phyloP scores from a whole-genome alignment of 495 filamentous ascomycete genomes.

The Penicillium goetzii region DNA sequence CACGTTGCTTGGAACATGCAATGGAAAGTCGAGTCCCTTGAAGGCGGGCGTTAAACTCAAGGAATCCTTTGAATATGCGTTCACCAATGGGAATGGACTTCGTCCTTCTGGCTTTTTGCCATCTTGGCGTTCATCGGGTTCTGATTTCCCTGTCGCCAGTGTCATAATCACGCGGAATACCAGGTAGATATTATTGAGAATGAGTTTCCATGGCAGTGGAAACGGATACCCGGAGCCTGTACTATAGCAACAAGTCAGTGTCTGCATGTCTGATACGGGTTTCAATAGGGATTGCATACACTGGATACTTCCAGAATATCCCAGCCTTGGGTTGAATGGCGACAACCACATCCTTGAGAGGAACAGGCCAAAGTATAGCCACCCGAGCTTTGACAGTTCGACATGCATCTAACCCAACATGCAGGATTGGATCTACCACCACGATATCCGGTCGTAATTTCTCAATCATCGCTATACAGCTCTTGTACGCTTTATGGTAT shows the following conservation, averaged over 20 bases:
- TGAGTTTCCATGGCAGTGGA: conserved; percentile 46
- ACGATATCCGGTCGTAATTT: conserved; percentile 46
- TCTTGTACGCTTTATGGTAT: conserved; percentile 52
- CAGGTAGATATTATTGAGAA: conserved; percentile 45
- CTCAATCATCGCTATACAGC: conserved; percentile 47
- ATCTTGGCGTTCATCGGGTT: conserved; percentile 22
- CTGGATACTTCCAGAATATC: conserved; percentile 49
- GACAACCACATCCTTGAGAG: conserved; percentile 45
- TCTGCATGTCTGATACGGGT: background rate
- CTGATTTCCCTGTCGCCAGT: conserved; percentile 23
- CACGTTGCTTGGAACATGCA: conserved; percentile 48
- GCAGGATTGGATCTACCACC: conserved; percentile 55
- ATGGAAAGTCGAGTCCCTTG: conserved; percentile 49
- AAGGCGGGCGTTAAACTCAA: conserved; percentile 43
- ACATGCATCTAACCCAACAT: conserved; percentile 53
- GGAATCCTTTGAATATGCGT: conserved; percentile 40
- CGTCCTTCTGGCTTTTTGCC: conserved; percentile 34
- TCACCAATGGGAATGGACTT: conserved; percentile 36
- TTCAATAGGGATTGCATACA: conserved; percentile 29
- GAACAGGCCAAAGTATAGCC: conserved; percentile 42
- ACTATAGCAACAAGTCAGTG: conserved; percentile 25
- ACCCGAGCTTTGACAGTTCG: conserved; percentile 36
- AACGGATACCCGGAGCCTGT: conserved; percentile 52
- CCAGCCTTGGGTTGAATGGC: conserved; percentile 39
- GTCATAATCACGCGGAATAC: conserved; percentile 22